Evolutionary conservation across 805 yeast species (phyloP).

Genomic region (Suhomyces vadensis): DNA sequence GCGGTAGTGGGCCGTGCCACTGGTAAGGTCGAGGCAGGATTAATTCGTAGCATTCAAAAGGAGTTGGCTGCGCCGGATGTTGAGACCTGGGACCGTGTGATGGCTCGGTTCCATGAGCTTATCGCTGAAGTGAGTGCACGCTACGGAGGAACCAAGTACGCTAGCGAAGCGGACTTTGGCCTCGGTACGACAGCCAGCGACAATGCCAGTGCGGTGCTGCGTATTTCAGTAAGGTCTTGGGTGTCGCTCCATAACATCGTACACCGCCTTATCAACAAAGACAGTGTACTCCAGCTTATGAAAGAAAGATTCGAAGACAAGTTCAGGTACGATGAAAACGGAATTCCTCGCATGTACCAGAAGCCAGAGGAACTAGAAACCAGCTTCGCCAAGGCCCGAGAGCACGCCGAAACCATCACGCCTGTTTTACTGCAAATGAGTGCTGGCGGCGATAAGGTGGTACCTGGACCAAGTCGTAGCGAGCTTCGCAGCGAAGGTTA

Average conservation of each 20-base stretch:
- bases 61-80: constrained; percentile 18
- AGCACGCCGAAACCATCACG: constrained; percentile 54
- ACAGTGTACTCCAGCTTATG: constrained; percentile 61
- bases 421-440: constrained; percentile 53
- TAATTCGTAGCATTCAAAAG: constrained; percentile 37
- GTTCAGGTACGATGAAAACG: constrained; percentile 81
- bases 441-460: constrained; percentile 52
- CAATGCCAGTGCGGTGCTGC: constrained; percentile 42
- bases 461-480: constrained; percentile 49
- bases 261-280: constrained; percentile 64
- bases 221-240: constrained; percentile 65
- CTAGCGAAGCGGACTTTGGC: constrained; percentile 53
- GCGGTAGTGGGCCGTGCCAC: constrained; percentile 35
- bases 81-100: constrained; percentile 22
- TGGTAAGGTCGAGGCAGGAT: constrained; percentile 46
- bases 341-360: constrained; percentile 80
- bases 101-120: constrained; percentile 25
- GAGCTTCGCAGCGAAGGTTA: constrained; percentile 20
- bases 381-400: constrained; percentile 60
- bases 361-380: constrained; percentile 70
- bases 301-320: constrained; percentile 79
- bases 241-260: constrained; percentile 54
- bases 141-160: constrained; percentile 6
- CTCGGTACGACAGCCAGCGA: constrained; percentile 55
- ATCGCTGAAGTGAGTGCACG: constrained; percentile 11